Evolutionary conservation across 2,329 filamentous ascomycete species (phyloP).

Genomic region (Alternaria rosae): DNA sequence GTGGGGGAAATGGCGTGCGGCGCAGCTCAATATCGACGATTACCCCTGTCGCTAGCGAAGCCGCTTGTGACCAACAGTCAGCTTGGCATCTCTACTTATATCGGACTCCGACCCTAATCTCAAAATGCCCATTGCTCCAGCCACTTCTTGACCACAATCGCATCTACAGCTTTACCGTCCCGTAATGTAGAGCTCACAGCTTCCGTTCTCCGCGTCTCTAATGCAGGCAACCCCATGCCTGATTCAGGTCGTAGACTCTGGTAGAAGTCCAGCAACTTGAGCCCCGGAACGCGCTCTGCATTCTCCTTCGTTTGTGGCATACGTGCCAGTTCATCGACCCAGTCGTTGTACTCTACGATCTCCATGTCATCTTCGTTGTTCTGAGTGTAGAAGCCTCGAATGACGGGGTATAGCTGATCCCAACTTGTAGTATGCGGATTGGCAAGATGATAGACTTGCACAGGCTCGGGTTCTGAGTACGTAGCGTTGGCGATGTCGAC

Average conservation of each 20-base stretch:
- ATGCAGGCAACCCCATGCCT: not conserved
- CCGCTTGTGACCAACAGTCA: not conserved
- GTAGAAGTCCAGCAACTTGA: constrained; percentile 8
- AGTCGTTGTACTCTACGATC: not conserved
- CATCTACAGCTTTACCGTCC: not conserved
- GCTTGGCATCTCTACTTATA: not conserved
- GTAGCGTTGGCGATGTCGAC: constrained; percentile 4
- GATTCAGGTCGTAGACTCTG: not conserved
- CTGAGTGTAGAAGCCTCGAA: not conserved
- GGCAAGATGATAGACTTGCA: constrained; percentile 7
- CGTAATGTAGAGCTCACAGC: not conserved
- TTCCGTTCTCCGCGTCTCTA: not conserved
- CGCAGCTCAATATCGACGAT: not conserved
- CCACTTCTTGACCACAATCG: not conserved
- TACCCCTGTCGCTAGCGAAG: not conserved
- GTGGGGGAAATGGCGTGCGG: not conserved
- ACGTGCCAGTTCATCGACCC: not conserved
- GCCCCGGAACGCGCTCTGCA: constrained; percentile 1
- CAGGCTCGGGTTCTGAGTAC: not conserved
- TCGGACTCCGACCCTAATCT: not conserved
- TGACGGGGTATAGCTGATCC: not conserved
- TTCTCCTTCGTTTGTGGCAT: constrained; percentile 6
- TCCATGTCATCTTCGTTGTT: not conserved
- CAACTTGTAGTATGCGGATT: constrained; percentile 3
- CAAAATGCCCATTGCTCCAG: constrained; percentile 5